A percentile compares a stretch with the other conserved stretches of the same genome.
Conservation (phyloP, 164 flowering plant genomes). For the Stephania japonica region DNA sequence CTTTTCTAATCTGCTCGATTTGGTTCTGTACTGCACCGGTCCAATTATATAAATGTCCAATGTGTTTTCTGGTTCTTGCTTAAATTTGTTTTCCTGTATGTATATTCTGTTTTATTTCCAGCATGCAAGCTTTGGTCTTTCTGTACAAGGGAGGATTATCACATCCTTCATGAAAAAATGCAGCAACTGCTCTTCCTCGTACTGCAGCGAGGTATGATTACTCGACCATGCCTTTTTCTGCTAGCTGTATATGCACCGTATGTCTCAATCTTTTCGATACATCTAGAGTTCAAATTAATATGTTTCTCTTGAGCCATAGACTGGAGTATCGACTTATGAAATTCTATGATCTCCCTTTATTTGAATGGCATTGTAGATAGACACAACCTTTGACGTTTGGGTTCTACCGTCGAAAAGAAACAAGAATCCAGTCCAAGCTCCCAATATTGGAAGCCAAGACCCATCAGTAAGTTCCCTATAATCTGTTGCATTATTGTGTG, state of each 20-base stretch:
- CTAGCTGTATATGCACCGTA: neutral
- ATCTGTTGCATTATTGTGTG: neutral
- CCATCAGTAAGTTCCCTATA: constrained; percentile 59
- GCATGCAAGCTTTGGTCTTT: constrained; percentile 88
- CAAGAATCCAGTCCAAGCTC: constrained; percentile 29
- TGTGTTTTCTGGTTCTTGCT: neutral
- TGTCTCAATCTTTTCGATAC: neutral
- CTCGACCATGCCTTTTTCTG: neutral
- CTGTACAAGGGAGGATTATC: constrained; percentile 65
- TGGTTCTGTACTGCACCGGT: too few relatives aligned
- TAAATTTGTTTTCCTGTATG: neutral
- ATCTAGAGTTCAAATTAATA: neutral
- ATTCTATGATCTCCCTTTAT: neutral
- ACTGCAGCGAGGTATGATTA: constrained; percentile 53
- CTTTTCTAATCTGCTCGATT: too few relatives aligned
- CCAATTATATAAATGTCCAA: too few relatives aligned
- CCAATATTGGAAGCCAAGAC: constrained; percentile 73
- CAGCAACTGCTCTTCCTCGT: constrained; percentile 51
- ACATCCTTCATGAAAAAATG: constrained; percentile 69
- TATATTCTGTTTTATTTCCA: constrained; percentile 17
- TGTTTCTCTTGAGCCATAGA: neutral
- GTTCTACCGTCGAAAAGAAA: constrained; percentile 49
- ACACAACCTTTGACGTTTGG: constrained; percentile 69
- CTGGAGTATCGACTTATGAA: too few relatives aligned
- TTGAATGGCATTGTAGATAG: constrained; percentile 39